These are phyloP conservation scores for Leccinellum rugosiceps DNA, from an alignment of 768 basidiomycete genomes.

Conservation along the genomic window DNA sequence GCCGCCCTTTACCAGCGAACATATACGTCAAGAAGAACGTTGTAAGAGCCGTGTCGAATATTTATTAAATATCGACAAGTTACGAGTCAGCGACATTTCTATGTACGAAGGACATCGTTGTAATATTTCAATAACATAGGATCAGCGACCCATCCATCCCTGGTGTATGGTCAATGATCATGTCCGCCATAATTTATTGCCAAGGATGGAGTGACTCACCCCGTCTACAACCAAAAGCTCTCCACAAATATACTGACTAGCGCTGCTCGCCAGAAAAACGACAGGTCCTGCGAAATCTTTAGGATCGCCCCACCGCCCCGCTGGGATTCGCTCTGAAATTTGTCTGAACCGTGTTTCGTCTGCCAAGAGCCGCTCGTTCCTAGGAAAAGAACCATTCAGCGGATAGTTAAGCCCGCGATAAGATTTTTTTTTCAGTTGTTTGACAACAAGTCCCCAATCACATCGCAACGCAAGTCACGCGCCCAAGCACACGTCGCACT, in stretches of 20 bases:
- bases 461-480: constrained; percentile 5
- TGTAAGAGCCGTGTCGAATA: background rate
- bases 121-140: constrained; percentile 1
- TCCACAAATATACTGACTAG: constrained; percentile 67
- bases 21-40: constrained; percentile 16
- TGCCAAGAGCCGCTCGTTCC: constrained; percentile 63
- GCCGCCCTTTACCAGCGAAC: constrained; percentile 1
- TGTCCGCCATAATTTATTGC: constrained; percentile 1
- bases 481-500: background rate
- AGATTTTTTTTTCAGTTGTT: background rate
- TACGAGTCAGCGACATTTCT: background rate
- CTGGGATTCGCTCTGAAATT: constrained; percentile 70
- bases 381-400: constrained; percentile 28
- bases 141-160: constrained; percentile 62
- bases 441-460: constrained; percentile 9
- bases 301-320: constrained; percentile 64
- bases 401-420: constrained; percentile 3
- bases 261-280: constrained; percentile 61
- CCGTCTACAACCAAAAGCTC: constrained; percentile 68
- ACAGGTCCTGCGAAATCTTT: constrained; percentile 65
- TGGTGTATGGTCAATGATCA: constrained; percentile 22
- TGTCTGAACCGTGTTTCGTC: constrained; percentile 61
- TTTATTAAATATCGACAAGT: background rate
- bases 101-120: background rate
- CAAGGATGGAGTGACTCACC: constrained; percentile 38